Conservation (phyloP, 176 grass and related monocot genomes). For the bread wheat (Triticum aestivum) region DNA sequence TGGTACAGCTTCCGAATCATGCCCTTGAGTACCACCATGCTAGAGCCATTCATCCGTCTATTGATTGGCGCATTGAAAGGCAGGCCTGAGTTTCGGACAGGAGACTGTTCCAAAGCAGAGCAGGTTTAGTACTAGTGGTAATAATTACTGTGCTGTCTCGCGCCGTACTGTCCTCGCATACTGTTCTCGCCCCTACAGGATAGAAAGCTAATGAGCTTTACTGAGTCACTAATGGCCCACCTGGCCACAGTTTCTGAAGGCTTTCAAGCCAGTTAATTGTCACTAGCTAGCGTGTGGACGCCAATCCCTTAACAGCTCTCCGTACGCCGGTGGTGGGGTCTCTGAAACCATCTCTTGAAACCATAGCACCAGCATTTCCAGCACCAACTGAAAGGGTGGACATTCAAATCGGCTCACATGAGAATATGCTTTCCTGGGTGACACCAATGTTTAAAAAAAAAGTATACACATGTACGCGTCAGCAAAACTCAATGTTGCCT, state of each 20-base stretch:
- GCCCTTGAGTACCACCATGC: too few relatives aligned
- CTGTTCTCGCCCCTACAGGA: not conserved
- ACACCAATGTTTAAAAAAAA: too few relatives aligned
- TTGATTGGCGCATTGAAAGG: not conserved
- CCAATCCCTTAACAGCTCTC: not conserved
- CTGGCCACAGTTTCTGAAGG: not conserved
- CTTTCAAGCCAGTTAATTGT: not conserved
- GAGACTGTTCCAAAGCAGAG: not conserved
- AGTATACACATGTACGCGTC: too few relatives aligned
- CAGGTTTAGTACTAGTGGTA: not conserved
- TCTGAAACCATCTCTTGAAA: not conserved
- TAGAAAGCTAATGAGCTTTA: constrained; percentile 17
- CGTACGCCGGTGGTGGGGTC: not conserved
- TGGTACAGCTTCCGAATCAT: too few relatives aligned
- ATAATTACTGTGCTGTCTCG: not conserved
- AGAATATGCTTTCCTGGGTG: too few relatives aligned
- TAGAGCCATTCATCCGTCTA: not conserved
- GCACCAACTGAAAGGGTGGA: not conserved
- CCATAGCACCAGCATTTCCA: too few relatives aligned
- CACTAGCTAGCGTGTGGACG: not conserved
- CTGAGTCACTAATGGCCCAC: not conserved
- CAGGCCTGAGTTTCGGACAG: constrained; percentile 3
- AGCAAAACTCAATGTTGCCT: too few relatives aligned
- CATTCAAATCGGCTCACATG: too few relatives aligned
- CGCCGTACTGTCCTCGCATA: not conserved